Evolutionary conservation across 345 rosid genomes (phyloP), one percentile per base, ranked within the genome.

Genomic region (Ricinus communis): DNA sequence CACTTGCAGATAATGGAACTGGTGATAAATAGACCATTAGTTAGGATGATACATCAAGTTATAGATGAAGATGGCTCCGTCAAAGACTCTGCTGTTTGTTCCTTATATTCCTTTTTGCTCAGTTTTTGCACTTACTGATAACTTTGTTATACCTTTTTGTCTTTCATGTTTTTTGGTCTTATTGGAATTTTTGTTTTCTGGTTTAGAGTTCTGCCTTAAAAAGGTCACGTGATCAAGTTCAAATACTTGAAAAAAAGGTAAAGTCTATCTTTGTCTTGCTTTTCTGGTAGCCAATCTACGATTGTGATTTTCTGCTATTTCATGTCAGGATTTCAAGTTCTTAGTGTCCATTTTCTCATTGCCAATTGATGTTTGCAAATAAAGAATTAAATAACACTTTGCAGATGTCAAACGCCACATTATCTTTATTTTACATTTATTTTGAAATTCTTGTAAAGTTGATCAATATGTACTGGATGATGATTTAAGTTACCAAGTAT

Each of bases 61-160:
- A 76, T 94, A 47, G 96, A 90, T 64, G 91, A 80, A 79, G 91
- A 91, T 82, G 97, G 97, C 57, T 77, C 84, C 56, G 85, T 90
- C 66, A 91, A 87, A 79, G 93, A 94, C 79, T 88, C 97, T 1
- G 96, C 97, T 60, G 97, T 91, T 77, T 72, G 93, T 80, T 78
- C 73, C 76, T 69, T 70, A 5, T 21, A 60, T n/a, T n/a, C 9
- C 0, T 43, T 8, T 13, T 60, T 40, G 22, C 25, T 47, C 46
- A 56, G 31, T 33, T 49, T 15, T 46, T 64, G 24, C 19, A 5
- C 52, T 41, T 24, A 62, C 16, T 62, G 33, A 22, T 21, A 62
- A 5, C 22, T 25, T 38, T 38, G 6, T 25, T 18, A 25, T 30
- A 27, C 33, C 33, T n/a, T 33, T 31, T 30, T 27, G 41, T 9